Percentiles rank a stretch among this genome's conserved stretches.
Evolutionary conservation across 352 stramenopile species (phyloP).

Genomic region (Phytophthora vignae): DNA sequence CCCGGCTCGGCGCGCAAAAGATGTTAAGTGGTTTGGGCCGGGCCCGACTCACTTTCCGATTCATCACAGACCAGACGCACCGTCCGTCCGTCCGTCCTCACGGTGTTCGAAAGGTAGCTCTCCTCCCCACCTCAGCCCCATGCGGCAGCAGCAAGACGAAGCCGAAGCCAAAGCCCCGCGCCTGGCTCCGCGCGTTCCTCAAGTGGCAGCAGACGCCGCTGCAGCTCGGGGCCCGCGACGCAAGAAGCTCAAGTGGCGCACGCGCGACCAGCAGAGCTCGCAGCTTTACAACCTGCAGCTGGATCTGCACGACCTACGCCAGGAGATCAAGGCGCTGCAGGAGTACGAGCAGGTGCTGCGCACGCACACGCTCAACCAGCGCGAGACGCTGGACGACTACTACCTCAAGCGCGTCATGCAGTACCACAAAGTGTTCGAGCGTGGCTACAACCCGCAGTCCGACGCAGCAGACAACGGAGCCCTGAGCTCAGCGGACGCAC

Average conservation of each 20-base stretch:
- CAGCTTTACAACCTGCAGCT: constrained; percentile 69
- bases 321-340: constrained; percentile 52
- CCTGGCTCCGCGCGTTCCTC: constrained; percentile 23
- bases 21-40: constrained; percentile 23
- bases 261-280: constrained; percentile 63
- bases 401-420: constrained; percentile 56
- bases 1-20: not conserved
- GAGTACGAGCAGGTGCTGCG: constrained; percentile 46
- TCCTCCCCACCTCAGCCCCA: not conserved
- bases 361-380: constrained; percentile 47
- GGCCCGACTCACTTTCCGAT: constrained; percentile 24
- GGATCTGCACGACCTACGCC: constrained; percentile 53
- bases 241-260: constrained; percentile 68
- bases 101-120: constrained; percentile 14
- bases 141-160: constrained; percentile 19
- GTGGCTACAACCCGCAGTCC: constrained; percentile 40
- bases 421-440: constrained; percentile 69
- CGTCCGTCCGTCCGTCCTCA: not conserved
- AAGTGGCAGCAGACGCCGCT: constrained; percentile 25
- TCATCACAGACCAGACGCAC: constrained; percentile 12
- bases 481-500: constrained; percentile 23
- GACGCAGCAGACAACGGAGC: not conserved
- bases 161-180: constrained; percentile 14
- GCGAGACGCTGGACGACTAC: constrained; percentile 53
- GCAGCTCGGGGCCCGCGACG: constrained; percentile 19